Percentiles rank a stretch among this genome's conserved stretches.
phyloP scores from a whole-genome alignment of 2,329 filamentous ascomycete species.

The Pyrenochaeta sp. region DNA sequence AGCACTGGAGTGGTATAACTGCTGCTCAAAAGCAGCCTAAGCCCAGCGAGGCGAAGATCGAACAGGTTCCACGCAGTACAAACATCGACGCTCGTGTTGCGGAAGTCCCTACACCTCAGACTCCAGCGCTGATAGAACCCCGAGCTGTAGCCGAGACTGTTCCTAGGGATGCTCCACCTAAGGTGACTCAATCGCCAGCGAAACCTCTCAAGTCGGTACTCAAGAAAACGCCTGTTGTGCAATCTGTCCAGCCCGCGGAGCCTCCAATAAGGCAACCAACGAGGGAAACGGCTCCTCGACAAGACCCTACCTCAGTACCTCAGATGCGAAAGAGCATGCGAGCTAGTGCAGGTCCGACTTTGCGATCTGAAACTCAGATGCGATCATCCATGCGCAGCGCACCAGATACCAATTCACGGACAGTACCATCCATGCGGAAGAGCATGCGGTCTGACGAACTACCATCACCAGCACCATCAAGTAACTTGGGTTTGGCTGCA shows the following conservation, averaged over 20 bases:
- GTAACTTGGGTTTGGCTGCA: slow-evolving; percentile 38
- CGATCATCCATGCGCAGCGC: slow-evolving; percentile 49
- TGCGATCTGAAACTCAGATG: slow-evolving; percentile 33
- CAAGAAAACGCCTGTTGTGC: slow-evolving; percentile 47
- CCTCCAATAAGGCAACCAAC: slow-evolving; percentile 14
- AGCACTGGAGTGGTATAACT: slow-evolving; percentile 73
- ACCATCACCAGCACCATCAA: slow-evolving; percentile 32
- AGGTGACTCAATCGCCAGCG: slow-evolving; percentile 24
- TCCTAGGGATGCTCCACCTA: slow-evolving; percentile 11
- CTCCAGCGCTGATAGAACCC: slow-evolving; percentile 8
- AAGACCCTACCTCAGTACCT: background rate
- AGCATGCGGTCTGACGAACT: slow-evolving; percentile 54
- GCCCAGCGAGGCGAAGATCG: slow-evolving; percentile 7
- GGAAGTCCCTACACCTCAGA: slow-evolving; percentile 18
- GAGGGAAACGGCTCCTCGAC: slow-evolving; percentile 10
- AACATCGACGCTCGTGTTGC: slow-evolving; percentile 12
- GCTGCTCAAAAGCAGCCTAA: slow-evolving; percentile 62
- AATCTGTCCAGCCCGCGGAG: slow-evolving; percentile 19
- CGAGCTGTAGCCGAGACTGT: slow-evolving; percentile 8
- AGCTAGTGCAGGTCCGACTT: slow-evolving; percentile 8
- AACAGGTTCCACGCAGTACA: slow-evolving; percentile 5
- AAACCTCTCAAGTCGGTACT: slow-evolving; percentile 51
- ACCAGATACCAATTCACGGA: slow-evolving; percentile 6
- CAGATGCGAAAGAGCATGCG: slow-evolving; percentile 46
- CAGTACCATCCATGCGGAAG: slow-evolving; percentile 52